Conservation (phyloP, 2,329 filamentous ascomycete species). For the Emergomyces pasteurianus region DNA sequence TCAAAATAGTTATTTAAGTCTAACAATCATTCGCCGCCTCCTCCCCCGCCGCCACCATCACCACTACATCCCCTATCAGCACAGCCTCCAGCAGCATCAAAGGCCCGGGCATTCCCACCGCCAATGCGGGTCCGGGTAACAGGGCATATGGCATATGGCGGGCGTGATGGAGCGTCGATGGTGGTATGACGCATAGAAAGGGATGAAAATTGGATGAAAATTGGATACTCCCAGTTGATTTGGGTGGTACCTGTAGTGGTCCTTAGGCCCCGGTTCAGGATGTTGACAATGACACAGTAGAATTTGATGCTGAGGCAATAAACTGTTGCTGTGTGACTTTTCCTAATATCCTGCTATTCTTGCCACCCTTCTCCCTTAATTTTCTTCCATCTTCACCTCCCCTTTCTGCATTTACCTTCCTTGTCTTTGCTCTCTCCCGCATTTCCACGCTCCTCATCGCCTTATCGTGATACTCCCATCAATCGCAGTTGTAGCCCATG, state of each 20-base stretch:
- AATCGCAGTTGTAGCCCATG: slow-evolving; percentile 20
- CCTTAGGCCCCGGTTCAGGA: not conserved
- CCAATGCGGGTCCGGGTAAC: slow-evolving; percentile 35
- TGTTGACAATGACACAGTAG: not conserved
- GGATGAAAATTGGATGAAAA: slow-evolving; percentile 33
- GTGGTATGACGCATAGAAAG: slow-evolving; percentile 38
- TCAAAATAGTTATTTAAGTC: not conserved
- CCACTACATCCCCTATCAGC: slow-evolving; percentile 29
- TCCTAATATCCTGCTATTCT: not conserved
- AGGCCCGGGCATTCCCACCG: slow-evolving; percentile 14
- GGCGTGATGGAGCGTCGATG: slow-evolving; percentile 32
- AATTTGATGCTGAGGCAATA: not conserved
- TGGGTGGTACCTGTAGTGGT: slow-evolving; percentile 10
- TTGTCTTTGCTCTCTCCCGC: not conserved
- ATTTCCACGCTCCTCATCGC: not conserved
- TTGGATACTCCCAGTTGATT: slow-evolving; percentile 36
- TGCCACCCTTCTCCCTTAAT: not conserved
- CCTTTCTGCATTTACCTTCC: not conserved
- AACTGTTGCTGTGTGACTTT: not conserved
- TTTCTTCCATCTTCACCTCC: not conserved
- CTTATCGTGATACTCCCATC: slow-evolving; percentile 16
- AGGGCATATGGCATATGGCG: slow-evolving; percentile 35
- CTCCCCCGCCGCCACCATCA: slow-evolving; percentile 28
- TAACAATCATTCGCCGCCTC: slow-evolving; percentile 22
- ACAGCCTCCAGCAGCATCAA: slow-evolving; percentile 12